Evolutionary conservation across 2,329 filamentous ascomycete genomes (phyloP), one percentile per base, ranked within the genome.

Genomic region (Colletotrichum higginsianum): DNA sequence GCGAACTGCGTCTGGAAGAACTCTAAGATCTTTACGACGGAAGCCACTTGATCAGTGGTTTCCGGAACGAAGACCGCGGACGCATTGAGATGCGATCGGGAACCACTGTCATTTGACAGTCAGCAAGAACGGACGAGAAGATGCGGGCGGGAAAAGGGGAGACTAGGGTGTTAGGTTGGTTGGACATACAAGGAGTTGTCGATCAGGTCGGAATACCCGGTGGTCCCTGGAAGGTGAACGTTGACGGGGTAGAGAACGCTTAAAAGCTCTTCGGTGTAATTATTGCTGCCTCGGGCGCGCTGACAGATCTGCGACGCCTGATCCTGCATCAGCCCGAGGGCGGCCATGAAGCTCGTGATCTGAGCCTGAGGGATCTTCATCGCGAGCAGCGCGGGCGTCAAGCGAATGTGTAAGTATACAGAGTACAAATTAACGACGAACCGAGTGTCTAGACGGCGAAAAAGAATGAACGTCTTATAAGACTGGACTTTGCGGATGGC

Each of bases 221-320:
- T 12, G 13, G 21, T 60, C 4, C 18, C 42, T 0, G 42, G 57
- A 3, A 60, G 40, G 16, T 47, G 42, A 4, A 60, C 21, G 6
- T 60, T 47, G 15, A 21, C 40, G 2, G 57, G 57, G 40, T 60
- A 60, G 21, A 60, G 57, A 15, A 15, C 42, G 11, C n/a, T 47
- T 3, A 60, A 12, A 4, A 60, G 40, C n/a, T 60, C 57, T 26
- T 60, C 57, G 4, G 57, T 60, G 57, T 60, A 30, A 15, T 60
- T 47, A 15, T 9, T 15, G n/a, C 57, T 18, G 40, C 40, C 13
- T 12, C 30, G 40, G n/a, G 21, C 42, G 18, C 57, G 42, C 12
- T 30, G 21, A 5, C n/a, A 23, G 42, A 47, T 46, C 16, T 47
- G 40, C 30, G 30, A 35, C 30, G 30, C 8, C 30, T 8, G 30